Evolutionary conservation across 1,284 basidiomycete genomes (phyloP).

Genomic region (Porodaedalea pini): DNA sequence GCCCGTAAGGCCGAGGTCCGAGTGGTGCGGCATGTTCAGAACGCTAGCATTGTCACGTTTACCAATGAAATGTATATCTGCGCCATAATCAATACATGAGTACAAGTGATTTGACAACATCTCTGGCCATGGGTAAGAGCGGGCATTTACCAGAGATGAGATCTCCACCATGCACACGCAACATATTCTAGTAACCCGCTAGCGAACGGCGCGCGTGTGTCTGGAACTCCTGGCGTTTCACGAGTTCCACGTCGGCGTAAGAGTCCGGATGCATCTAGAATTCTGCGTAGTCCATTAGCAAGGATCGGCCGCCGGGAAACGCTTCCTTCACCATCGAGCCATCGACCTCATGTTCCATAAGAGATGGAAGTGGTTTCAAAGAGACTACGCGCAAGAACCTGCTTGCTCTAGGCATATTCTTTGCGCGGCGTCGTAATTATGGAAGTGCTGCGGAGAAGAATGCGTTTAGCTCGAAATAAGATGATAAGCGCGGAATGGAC

Average conservation of each 20-base stretch:
- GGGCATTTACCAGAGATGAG: background rate
- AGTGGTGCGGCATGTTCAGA: constrained; percentile 22
- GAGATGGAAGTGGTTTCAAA: too few relatives aligned
- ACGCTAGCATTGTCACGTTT: constrained; percentile 20
- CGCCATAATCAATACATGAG: background rate
- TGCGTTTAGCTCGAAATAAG: too few relatives aligned
- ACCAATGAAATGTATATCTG: background rate
- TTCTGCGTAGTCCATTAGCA: too few relatives aligned
- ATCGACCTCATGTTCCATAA: too few relatives aligned
- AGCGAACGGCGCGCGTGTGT: background rate
- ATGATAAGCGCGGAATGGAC: too few relatives aligned
- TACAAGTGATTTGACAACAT: background rate
- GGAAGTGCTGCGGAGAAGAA: too few relatives aligned
- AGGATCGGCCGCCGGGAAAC: too few relatives aligned
- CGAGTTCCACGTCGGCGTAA: background rate
- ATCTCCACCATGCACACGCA: background rate
- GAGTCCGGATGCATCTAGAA: background rate
- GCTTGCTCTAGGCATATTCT: too few relatives aligned
- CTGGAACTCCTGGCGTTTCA: constrained; percentile 1
- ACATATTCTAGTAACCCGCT: background rate
- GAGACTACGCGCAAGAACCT: too few relatives aligned
- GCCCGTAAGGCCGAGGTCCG: constrained; percentile 23
- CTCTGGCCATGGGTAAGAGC: background rate
- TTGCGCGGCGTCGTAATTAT: too few relatives aligned
- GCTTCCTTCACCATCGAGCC: too few relatives aligned